Base-by-base conservation (phyloP, 2,329 filamentous ascomycete species). In the Metarhizium rileyi region DNA sequence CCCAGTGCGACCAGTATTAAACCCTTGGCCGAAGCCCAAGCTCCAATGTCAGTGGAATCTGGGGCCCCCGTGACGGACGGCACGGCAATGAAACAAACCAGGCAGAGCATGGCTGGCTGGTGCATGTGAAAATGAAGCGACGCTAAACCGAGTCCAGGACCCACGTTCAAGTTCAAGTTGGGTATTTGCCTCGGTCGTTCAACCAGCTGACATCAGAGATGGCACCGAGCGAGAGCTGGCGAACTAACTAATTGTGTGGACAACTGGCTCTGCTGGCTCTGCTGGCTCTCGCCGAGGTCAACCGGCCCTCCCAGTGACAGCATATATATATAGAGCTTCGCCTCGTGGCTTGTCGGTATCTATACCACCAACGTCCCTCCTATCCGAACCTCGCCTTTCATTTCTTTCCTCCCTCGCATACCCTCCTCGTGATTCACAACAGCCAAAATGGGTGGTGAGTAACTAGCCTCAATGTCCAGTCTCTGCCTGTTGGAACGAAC, bases 401-500 rank as follows among this genome's bases (percentile, higher is more conserved):
- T 38, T 16, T 26, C 36, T 23, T 35, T 27, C 42, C 36, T 20
- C 20, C 22, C 25, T 22, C 47, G 12, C 28, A 35, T 12, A 10
- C 42, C 41, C 28, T n/a, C 12, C 26, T 38, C n/a, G 20, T 44
- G 35, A 28, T 28, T 27, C 33, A 35, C 25, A 27, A 47, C 23
- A 46, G 48, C 55, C 57, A 67, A 56, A 53, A 69, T 69, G 66
- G 66, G 66, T 57, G 66, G 66, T 68, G 59, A 55, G 66, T 65
- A 22, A 22, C 26, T 43, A 20, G n/a, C 3, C 22, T 8, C 16
- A 16, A 16, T 8, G 18, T 10, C 12, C 6, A 18, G 33, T 20
- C 35, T 7, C n/a, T 5, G n/a, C 5, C 9, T 8, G 35, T 38
- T n/a, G 18, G 16, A 18, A 20, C 18, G 16, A 18, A 22, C 9